phyloP scores from a whole-genome alignment of 345 rosid genomes.

The Gossypium raimondii region DNA sequence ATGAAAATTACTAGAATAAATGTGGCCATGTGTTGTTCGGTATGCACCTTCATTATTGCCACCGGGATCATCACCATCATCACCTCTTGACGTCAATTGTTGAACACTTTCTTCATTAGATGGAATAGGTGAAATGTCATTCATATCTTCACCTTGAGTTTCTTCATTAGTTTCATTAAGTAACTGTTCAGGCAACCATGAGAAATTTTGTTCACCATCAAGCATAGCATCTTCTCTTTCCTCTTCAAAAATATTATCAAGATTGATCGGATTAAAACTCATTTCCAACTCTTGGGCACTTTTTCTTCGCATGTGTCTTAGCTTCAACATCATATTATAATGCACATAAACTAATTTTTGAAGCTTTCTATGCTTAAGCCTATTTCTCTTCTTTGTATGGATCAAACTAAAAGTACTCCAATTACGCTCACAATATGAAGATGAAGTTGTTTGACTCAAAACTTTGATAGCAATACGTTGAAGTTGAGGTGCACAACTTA shows the following conservation, averaged over 20 bases:
- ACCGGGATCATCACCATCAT: background rate
- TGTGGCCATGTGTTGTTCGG: background rate
- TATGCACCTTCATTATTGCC: background rate
- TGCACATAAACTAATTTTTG: background rate
- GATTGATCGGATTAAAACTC: background rate
- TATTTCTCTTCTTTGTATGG: background rate
- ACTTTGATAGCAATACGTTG: too few relatives aligned
- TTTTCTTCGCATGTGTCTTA: background rate
- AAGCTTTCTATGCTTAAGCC: background rate
- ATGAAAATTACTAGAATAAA: too few relatives aligned
- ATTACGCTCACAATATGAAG: too few relatives aligned
- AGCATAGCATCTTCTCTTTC: background rate
- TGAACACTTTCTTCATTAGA: too few relatives aligned
- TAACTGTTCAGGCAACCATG: too few relatives aligned
- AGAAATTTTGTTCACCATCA: too few relatives aligned
- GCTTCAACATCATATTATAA: background rate
- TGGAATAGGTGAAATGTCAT: background rate
- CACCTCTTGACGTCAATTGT: background rate
- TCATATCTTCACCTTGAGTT: background rate
- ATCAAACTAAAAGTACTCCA: background rate
- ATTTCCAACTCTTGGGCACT: background rate
- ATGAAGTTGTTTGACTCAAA: too few relatives aligned
- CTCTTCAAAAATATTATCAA: background rate
- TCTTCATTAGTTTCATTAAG: background rate
- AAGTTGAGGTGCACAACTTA: background rate